A percentile compares a stretch with the other conserved stretches of the same genome.
phyloP scores from a whole-genome alignment of 331 rosid species.

The Arachis monticola region DNA sequence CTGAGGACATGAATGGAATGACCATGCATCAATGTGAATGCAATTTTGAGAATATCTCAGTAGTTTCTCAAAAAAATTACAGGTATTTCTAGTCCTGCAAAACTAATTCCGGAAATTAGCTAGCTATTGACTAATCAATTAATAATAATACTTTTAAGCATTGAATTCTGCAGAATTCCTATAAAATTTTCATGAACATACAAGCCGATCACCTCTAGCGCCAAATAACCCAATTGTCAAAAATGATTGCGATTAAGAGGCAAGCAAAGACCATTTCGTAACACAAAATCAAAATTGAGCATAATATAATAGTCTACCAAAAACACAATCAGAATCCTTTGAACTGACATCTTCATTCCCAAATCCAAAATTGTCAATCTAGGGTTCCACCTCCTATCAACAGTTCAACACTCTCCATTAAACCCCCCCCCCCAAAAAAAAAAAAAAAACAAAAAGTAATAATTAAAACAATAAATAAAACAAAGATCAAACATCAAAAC shows the following conservation, averaged over 20 bases:
- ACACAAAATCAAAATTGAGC: constrained; percentile 15
- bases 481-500: neutral
- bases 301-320: constrained; percentile 13
- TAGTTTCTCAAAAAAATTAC: constrained; percentile 18
- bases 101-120: constrained; percentile 8
- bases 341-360: constrained; percentile 1
- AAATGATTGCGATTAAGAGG: constrained; percentile 7
- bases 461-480: too few relatives aligned
- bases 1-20: constrained; percentile 16
- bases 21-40: constrained; percentile 13
- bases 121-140: constrained; percentile 14
- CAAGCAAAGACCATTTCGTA: constrained; percentile 28
- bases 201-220: neutral
- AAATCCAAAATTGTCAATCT: constrained; percentile 37
- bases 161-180: constrained; percentile 1
- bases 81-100: constrained; percentile 4
- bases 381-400: constrained; percentile 37
- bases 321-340: constrained; percentile 27
- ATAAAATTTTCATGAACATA: neutral
- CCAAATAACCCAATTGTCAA: constrained; percentile 13
- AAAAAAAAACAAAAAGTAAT: neutral
- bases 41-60: neutral
- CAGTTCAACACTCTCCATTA: constrained; percentile 10
- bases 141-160: neutral
- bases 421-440: constrained; percentile 11